Conservation (phyloP, 305 asterid species). For the Stenogyne calaminthoides region DNA sequence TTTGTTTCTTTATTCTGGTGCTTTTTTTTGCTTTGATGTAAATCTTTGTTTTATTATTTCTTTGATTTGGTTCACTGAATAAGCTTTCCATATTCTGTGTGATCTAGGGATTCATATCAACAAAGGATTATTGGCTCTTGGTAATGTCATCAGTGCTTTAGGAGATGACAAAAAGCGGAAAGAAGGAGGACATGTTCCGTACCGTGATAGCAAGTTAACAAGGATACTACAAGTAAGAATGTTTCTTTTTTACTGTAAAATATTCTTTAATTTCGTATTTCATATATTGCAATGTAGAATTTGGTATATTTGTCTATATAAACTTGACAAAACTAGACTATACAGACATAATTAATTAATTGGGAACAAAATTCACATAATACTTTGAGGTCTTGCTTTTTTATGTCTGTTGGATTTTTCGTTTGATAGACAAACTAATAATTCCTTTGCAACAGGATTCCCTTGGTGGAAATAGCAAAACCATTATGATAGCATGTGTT, state of each 20-base stretch:
- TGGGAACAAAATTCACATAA: not conserved
- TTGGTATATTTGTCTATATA: not conserved
- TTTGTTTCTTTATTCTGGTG: not conserved
- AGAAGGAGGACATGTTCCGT: slow-evolving; percentile 98
- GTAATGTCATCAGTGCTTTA: slow-evolving; percentile 94
- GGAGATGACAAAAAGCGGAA: slow-evolving; percentile 96
- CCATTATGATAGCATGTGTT: slow-evolving; percentile 97
- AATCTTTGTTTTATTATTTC: not conserved
- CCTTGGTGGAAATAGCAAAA: slow-evolving; percentile 96
- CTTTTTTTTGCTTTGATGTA: not conserved
- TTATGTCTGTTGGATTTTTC: slow-evolving; percentile 8
- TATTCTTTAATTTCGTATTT: slow-evolving; percentile 2
- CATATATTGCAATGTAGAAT: not conserved
- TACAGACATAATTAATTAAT: not conserved
- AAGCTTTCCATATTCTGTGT: slow-evolving; percentile 18
- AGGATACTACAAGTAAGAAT: slow-evolving; percentile 78
- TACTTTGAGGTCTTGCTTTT: not conserved
- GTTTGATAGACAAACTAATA: slow-evolving; percentile 22
- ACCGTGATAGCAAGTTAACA: slow-evolving; percentile 96
- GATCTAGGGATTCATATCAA: slow-evolving; percentile 92
- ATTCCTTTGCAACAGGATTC: slow-evolving; percentile 69
- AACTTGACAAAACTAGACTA: not conserved
- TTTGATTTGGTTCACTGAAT: slow-evolving; percentile 19
- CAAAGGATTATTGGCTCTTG: slow-evolving; percentile 93
- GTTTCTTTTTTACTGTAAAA: not conserved